phyloP scores from a whole-genome alignment of 129 eudicot genomes.

The Logfia minima region DNA sequence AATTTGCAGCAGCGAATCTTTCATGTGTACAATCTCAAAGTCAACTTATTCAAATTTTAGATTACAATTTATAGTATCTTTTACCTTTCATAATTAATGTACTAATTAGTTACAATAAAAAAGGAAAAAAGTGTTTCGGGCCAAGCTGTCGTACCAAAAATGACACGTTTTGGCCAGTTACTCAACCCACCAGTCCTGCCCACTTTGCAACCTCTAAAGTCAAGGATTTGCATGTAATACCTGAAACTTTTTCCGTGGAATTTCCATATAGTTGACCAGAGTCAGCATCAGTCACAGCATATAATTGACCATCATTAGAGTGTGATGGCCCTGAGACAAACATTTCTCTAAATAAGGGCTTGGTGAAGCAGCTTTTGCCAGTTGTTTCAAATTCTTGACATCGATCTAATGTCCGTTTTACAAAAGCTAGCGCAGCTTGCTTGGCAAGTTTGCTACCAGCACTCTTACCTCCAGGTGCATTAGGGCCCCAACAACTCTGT shows the following conservation, averaged over 20 bases:
- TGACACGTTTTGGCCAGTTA: neutral
- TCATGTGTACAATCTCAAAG: neutral
- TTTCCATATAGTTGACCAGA: constrained; percentile 42
- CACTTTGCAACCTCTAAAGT: neutral
- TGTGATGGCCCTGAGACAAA: constrained; percentile 46
- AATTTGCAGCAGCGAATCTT: neutral
- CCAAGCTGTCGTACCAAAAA: neutral
- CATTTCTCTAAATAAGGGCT: constrained; percentile 54
- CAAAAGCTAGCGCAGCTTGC: constrained; percentile 75
- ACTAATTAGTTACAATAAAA: neutral
- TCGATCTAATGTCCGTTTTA: constrained; percentile 57
- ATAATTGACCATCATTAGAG: constrained; percentile 40
- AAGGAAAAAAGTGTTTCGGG: neutral
- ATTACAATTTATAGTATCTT: neutral
- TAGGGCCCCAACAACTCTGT: constrained; percentile 74
- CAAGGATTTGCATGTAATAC: constrained; percentile 27
- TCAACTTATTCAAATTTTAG: neutral
- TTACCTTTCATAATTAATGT: neutral
- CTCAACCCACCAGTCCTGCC: neutral
- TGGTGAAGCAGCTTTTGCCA: constrained; percentile 70
- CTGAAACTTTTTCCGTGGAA: constrained; percentile 55
- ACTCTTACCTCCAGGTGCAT: constrained; percentile 53
- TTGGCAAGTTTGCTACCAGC: constrained; percentile 70
- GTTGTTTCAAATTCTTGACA: constrained; percentile 62
- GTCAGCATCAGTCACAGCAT: constrained; percentile 41